phyloP scores from a whole-genome alignment of 306 rosid genomes.

The Cucumis hystrix region DNA sequence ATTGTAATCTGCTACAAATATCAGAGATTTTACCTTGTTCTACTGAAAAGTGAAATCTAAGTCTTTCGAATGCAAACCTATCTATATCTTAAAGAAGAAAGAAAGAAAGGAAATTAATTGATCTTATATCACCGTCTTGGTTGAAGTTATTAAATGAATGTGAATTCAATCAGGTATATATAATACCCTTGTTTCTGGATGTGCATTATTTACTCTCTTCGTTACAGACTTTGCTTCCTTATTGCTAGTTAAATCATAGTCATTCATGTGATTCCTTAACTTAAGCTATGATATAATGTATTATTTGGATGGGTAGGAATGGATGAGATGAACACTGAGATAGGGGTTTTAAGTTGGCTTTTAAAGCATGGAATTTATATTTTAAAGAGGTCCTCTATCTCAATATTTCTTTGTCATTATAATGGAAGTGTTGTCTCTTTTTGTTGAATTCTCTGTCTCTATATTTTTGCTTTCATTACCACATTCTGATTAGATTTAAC shows the following conservation, averaged over 20 bases:
- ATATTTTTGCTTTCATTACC: no score
- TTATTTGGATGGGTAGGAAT: no score
- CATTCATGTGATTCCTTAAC: neutral
- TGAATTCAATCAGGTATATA: slow-evolving; percentile 91
- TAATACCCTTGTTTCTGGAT: neutral
- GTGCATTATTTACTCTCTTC: neutral
- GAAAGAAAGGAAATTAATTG: slow-evolving; percentile 27
- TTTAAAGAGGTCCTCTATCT: no score
- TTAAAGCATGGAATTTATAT: no score
- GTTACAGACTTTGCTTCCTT: neutral
- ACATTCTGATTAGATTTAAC: no score
- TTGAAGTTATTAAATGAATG: slow-evolving; percentile 82
- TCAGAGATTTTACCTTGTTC: neutral
- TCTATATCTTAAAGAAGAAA: neutral
- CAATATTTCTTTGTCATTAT: no score
- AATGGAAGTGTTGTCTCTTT: no score
- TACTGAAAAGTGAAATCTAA: neutral
- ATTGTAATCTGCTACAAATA: neutral
- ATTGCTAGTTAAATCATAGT: neutral
- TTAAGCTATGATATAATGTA: no score
- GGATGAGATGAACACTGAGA: no score
- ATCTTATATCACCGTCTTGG: slow-evolving; percentile 95
- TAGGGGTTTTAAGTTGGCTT: no score
- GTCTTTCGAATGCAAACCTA: neutral
- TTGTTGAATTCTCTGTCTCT: no score